Percentiles rank a stretch among this genome's conserved stretches.
Conservation (phyloP, 2,329 filamentous ascomycete genomes). For the Sporothrix protearum region DNA sequence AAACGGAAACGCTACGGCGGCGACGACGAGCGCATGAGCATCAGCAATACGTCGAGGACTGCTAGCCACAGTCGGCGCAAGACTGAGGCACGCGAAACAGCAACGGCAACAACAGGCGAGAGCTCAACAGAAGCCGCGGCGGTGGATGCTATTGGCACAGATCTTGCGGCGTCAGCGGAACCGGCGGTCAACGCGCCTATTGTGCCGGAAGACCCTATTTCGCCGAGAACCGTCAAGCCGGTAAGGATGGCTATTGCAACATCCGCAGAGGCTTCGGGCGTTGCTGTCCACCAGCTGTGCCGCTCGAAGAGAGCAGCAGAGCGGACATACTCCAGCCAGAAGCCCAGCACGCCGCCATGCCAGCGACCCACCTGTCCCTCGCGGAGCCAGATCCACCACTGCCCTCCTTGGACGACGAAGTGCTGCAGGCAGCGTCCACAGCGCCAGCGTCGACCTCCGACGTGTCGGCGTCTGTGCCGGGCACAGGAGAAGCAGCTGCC, state of each 20-base stretch:
- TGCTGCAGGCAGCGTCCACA: background rate
- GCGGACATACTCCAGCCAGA: background rate
- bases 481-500: background rate
- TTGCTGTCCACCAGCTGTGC: background rate
- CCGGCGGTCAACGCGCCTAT: background rate
- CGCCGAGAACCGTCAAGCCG: constrained; percentile 47
- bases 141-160: constrained; percentile 20
- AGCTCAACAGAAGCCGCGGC: constrained; percentile 19
- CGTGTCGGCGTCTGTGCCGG: background rate
- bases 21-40: constrained; percentile 34
- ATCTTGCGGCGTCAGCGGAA: background rate
- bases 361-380: constrained; percentile 43
- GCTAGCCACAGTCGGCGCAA: constrained; percentile 26
- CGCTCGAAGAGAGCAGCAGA: background rate
- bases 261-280: constrained; percentile 20
- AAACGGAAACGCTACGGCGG: constrained; percentile 61
- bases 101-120: background rate
- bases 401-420: background rate
- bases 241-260: constrained; percentile 23
- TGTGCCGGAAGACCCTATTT: constrained; percentile 46
- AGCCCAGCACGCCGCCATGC: constrained; percentile 46
- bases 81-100: constrained; percentile 24
- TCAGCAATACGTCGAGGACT: constrained; percentile 5
- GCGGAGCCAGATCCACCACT: constrained; percentile 4
- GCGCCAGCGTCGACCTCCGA: constrained; percentile 18